These are phyloP conservation scores for Amniculicola lignicola DNA, from an alignment of 495 filamentous ascomycete genomes.

Conservation along the genomic window DNA sequence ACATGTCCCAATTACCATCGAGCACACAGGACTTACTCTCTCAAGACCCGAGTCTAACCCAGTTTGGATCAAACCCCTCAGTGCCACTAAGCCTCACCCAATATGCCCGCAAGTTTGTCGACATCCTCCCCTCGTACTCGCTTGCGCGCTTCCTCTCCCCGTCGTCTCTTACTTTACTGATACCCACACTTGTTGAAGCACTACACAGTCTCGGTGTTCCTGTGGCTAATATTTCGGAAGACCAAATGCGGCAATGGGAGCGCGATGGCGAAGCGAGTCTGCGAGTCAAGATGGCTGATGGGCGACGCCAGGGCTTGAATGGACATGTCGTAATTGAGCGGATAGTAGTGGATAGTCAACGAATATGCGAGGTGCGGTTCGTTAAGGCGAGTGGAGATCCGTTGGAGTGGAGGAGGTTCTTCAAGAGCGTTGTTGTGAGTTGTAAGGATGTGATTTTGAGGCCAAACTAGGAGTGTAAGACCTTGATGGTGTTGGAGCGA, in stretches of 20 bases:
- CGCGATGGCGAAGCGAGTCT: conserved; percentile 50
- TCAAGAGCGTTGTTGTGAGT: conserved; percentile 82
- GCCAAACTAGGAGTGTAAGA: conserved; percentile 31
- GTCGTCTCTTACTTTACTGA: conserved; percentile 70
- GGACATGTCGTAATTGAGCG: conserved; percentile 81
- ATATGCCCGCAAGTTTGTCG: conserved; percentile 77
- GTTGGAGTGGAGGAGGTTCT: conserved; percentile 93
- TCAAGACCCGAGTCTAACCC: conserved; percentile 87
- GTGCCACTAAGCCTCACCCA: conserved; percentile 82
- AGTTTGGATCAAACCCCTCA: conserved; percentile 79
- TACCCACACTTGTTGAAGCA: conserved; percentile 74
- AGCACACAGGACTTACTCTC: conserved; percentile 61
- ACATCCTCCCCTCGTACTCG: conserved; percentile 77
- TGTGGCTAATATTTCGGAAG: conserved; percentile 36
- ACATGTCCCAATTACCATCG: conserved; percentile 27
- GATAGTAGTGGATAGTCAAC: conserved; percentile 45
- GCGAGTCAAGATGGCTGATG: conserved; percentile 73
- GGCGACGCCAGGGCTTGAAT: conserved; percentile 71
- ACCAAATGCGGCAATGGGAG: conserved; percentile 37
- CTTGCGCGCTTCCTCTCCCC: conserved; percentile 90
- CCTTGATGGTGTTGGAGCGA: no score
- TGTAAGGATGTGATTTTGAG: conserved; percentile 72
- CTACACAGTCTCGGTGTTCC: conserved; percentile 77
- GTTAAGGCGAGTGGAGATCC: conserved; percentile 95
- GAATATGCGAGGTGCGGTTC: conserved; percentile 82